Conservation (phyloP, 768 basidiomycete species). For the Pleurotus giganteus region DNA sequence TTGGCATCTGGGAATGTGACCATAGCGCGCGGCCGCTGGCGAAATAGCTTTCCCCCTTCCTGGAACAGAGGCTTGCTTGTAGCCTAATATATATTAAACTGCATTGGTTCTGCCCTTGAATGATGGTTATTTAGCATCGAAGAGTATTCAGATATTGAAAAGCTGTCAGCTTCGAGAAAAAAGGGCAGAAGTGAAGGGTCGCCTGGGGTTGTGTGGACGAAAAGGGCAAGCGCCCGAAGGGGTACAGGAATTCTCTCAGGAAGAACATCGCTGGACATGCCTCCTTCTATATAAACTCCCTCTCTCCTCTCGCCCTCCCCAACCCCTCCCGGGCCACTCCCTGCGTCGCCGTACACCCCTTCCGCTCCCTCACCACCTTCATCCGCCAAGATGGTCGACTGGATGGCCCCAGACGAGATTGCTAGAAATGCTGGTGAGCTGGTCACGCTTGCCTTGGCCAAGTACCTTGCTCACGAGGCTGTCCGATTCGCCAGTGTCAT, state of each 20-base stretch:
- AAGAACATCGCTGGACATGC: conserved; percentile 12
- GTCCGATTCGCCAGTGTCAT: conserved; percentile 40
- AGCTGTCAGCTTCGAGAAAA: conserved; percentile 6
- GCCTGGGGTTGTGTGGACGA: background rate
- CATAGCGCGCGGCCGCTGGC: background rate
- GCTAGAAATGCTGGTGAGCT: conserved; percentile 43
- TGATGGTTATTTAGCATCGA: background rate
- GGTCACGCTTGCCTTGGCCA: background rate
- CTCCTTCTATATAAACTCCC: conserved; percentile 18
- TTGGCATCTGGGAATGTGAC: background rate
- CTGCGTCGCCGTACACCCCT: no score
- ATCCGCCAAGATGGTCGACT: conserved; percentile 48
- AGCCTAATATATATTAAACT: background rate
- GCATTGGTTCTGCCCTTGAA: background rate
- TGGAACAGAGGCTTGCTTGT: background rate
- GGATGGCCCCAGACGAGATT: conserved; percentile 50
- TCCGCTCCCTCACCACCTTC: conserved; percentile 12
- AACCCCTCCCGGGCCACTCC: conserved; percentile 16
- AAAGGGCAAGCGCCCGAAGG: background rate
- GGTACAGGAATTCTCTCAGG: conserved; percentile 8
- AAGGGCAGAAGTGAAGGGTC: conserved; percentile 8
- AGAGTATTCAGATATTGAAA: background rate
- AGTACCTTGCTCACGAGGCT: background rate
- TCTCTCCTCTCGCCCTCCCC: conserved; percentile 3
- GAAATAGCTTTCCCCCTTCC: background rate